Evolutionary conservation across 371 early-diverging fungal genomes (phyloP).

Genomic region (Mucor sp.): DNA sequence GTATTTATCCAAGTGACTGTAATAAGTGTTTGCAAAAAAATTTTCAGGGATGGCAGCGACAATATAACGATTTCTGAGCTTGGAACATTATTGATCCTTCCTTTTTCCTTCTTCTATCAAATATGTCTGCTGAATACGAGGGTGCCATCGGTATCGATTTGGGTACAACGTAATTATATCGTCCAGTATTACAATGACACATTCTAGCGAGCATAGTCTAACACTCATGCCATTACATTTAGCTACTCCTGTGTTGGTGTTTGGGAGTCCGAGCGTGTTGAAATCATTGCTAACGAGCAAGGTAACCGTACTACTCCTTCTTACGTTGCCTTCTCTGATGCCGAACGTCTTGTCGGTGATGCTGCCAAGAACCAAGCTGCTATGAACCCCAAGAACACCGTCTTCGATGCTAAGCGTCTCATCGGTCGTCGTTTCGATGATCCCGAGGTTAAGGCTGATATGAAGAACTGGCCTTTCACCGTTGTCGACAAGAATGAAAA

Average conservation of each 20-base stretch:
- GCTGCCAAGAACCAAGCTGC: constrained; percentile 88
- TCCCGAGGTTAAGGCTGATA: constrained; percentile 85
- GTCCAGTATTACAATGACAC: neutral
- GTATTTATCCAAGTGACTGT: neutral
- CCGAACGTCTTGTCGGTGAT: constrained; percentile 86
- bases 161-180: constrained; percentile 33
- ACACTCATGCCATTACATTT: constrained; percentile 15
- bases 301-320: constrained; percentile 94
- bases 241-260: constrained; percentile 85
- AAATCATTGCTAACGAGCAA: constrained; percentile 89
- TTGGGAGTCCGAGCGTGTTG: constrained; percentile 69
- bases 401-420: constrained; percentile 96
- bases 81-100: constrained; percentile 8
- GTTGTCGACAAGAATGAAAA: constrained; percentile 73
- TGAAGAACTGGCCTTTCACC: constrained; percentile 90
- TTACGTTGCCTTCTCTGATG: constrained; percentile 88
- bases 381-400: constrained; percentile 85
- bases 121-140: constrained; percentile 69
- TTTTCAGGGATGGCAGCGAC: neutral
- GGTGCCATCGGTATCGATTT: constrained; percentile 73
- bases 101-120: constrained; percentile 20
- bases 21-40: constrained; percentile 1
- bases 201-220: neutral
- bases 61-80: constrained; percentile 15
- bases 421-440: constrained; percentile 95